Conservation (phyloP, 305 asterid species). For the Petunia hybrid region DNA sequence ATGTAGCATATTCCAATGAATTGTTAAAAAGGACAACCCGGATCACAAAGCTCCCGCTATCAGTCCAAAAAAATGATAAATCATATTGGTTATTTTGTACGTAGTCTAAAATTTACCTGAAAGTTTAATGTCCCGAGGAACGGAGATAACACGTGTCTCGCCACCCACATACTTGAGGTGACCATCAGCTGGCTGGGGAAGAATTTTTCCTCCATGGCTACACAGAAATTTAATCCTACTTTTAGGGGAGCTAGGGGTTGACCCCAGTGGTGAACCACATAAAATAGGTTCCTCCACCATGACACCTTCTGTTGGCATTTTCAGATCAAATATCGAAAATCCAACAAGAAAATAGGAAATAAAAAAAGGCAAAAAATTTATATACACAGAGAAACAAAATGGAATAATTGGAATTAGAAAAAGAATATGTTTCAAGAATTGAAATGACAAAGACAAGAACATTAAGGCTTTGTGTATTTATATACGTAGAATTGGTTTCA, state of each 20-base stretch:
- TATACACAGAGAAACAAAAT: slow-evolving; percentile 11
- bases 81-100: no score
- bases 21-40: not conserved
- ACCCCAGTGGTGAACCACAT: slow-evolving; percentile 46
- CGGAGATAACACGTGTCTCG: slow-evolving; percentile 85
- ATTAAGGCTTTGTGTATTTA: not conserved
- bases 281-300: slow-evolving; percentile 36
- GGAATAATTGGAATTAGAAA: not conserved
- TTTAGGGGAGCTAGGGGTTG: slow-evolving; percentile 61
- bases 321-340: not conserved
- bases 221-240: slow-evolving; percentile 70
- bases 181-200: slow-evolving; percentile 75
- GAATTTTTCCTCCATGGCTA: slow-evolving; percentile 92
- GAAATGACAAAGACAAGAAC: slow-evolving; percentile 17
- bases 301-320: slow-evolving; percentile 54
- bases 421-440: slow-evolving; percentile 23
- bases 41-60: not conserved
- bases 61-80: no score
- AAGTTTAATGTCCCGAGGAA: slow-evolving; percentile 61
- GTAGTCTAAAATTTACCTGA: slow-evolving; percentile 46
- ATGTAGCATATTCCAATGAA: not conserved
- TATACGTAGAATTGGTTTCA: not conserved
- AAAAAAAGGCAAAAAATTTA: not conserved
- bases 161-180: slow-evolving; percentile 90
- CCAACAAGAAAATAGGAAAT: slow-evolving; percentile 11